A percentile compares a stretch with the other conserved stretches of the same genome.
Evolutionary conservation across 192 early-diverging fungal species (phyloP).

Genomic region (Globomyces pollinis-pini): DNA sequence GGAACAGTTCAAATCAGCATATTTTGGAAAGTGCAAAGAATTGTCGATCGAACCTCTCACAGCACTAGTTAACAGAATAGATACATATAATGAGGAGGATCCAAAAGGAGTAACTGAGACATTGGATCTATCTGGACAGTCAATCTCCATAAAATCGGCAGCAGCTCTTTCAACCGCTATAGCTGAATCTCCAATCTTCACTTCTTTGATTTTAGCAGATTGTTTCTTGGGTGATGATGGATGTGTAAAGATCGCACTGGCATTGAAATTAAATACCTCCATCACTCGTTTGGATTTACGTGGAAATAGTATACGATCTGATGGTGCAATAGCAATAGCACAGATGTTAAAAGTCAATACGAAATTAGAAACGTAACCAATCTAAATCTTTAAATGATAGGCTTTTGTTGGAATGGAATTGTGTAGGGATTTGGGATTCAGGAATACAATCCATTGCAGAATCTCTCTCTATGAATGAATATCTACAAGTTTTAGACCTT

Average conservation of each 20-base stretch:
- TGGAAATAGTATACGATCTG: constrained; percentile 48
- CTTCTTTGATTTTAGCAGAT: constrained; percentile 34
- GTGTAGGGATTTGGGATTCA: constrained; percentile 53
- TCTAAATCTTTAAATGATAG: too few relatives aligned
- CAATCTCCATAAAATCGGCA: constrained; percentile 24
- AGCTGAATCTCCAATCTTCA: constrained; percentile 25
- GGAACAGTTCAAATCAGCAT: constrained; percentile 15
- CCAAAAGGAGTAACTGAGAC: background rate
- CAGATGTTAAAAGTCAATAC: constrained; percentile 52
- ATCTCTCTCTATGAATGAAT: constrained; percentile 43
- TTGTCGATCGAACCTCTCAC: constrained; percentile 25
- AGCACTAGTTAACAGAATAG: constrained; percentile 4
- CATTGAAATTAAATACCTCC: constrained; percentile 47
- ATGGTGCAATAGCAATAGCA: constrained; percentile 48
- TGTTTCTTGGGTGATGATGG: constrained; percentile 52
- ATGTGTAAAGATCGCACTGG: constrained; percentile 36
- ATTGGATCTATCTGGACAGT: constrained; percentile 22
- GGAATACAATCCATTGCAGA: constrained; percentile 43
- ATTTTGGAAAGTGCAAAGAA: constrained; percentile 20
- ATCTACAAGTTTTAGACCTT: constrained; percentile 39
- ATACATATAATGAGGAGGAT: background rate
- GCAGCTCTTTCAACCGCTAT: constrained; percentile 36
- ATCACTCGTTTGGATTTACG: constrained; percentile 38
- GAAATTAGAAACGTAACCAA: constrained; percentile 16
- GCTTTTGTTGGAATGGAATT: constrained; percentile 53